phyloP scores from a whole-genome alignment of 2,329 filamentous ascomycete genomes.

The Xylariaceae sp. region DNA sequence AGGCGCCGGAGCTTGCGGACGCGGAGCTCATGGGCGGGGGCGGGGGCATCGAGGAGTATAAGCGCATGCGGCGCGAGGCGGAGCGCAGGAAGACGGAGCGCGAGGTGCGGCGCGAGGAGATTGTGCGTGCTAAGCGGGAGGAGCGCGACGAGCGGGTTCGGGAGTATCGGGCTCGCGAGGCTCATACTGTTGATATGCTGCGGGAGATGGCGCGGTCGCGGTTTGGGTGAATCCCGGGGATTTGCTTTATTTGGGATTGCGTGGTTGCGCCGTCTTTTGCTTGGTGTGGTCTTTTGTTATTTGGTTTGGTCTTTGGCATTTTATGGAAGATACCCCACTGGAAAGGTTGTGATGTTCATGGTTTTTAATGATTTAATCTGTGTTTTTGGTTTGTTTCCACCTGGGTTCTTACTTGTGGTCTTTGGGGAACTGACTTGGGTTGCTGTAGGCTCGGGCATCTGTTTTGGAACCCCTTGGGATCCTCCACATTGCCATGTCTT shows the following conservation, averaged over 20 bases:
- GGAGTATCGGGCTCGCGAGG: conserved; percentile 71
- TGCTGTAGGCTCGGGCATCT: too few relatives aligned
- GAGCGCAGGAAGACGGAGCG: conserved; percentile 75
- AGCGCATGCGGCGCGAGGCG: conserved; percentile 65
- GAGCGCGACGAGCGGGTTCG: conserved; percentile 75
- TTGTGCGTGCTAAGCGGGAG: conserved; percentile 66
- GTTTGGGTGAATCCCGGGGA: conserved; percentile 53
- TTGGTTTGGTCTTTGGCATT: background rate
- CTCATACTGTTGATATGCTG: conserved; percentile 78
- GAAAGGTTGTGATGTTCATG: background rate
- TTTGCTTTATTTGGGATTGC: background rate
- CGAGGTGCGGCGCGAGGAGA: conserved; percentile 77
- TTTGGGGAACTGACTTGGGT: background rate
- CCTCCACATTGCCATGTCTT: too few relatives aligned
- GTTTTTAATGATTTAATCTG: too few relatives aligned
- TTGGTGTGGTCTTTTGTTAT: background rate
- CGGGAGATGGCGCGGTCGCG: conserved; percentile 72
- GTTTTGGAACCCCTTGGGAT: too few relatives aligned
- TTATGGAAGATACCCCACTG: background rate
- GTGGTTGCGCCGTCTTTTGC: background rate
- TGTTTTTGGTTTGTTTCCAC: too few relatives aligned
- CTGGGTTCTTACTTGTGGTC: too few relatives aligned
- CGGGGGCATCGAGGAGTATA: conserved; percentile 59
- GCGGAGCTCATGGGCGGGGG: conserved; percentile 69
- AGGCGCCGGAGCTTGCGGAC: conserved; percentile 57